Evolutionary conservation across 1,139 yeast species (phyloP).

Genomic region (Pichia sp.): DNA sequence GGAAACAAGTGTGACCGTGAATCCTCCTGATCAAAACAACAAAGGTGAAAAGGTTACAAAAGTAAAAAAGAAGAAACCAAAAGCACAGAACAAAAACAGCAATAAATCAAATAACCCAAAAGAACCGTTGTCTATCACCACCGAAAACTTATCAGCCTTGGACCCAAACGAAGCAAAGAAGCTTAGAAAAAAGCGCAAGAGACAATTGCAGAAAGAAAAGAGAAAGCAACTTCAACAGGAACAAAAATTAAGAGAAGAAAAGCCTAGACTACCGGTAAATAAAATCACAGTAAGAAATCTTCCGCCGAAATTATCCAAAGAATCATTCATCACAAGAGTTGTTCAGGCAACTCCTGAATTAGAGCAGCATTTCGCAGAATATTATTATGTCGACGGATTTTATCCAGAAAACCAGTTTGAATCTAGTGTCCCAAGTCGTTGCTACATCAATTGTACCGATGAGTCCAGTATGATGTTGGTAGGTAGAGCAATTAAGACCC

Average conservation of each 20-base stretch:
- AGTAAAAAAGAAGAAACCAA: neutral
- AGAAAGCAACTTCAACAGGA: neutral
- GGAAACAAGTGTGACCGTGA: neutral
- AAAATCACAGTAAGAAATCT: conserved; percentile 36
- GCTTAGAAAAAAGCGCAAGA: neutral
- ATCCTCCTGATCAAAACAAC: neutral
- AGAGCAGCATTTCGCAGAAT: conserved; percentile 17
- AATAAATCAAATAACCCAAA: neutral
- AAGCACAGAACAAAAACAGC: neutral
- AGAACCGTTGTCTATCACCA: neutral
- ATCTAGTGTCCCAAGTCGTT: conserved; percentile 23
- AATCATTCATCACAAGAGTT: conserved; percentile 28
- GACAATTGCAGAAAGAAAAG: conserved; percentile 5
- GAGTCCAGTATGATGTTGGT: conserved; percentile 19
- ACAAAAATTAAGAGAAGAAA: neutral
- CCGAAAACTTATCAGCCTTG: neutral
- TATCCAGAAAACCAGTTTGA: conserved; percentile 28
- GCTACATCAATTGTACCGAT: conserved; percentile 24
- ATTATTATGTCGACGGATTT: conserved; percentile 36
- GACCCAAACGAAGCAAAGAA: neutral
- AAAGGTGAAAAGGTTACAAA: neutral
- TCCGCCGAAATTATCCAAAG: conserved; percentile 35
- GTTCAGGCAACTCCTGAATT: conserved; percentile 6
- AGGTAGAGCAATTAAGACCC: conserved; percentile 15
- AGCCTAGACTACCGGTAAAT: conserved; percentile 5